Base-by-base conservation (phyloP, 2,329 filamentous ascomycete genomes). In the Blastomyces gilchristii region DNA sequence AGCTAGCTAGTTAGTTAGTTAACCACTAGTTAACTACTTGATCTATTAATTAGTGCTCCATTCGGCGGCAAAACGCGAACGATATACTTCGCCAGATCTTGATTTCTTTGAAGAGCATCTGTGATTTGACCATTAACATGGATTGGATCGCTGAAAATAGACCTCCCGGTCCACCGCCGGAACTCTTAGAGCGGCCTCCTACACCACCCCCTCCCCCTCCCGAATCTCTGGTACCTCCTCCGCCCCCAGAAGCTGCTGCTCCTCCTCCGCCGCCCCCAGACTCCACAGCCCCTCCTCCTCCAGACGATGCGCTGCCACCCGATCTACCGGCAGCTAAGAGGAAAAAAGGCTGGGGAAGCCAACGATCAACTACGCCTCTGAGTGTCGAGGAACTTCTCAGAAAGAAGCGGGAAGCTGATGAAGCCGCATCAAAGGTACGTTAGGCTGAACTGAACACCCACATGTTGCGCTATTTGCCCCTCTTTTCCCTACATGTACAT, bases 331-430 rank as follows among this genome's bases (percentile, higher is more conserved):
- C 73, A 6, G 79, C 81, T 68, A 83, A 84, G 71, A 84, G 85
- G 69, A 70, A 73, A 60, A 82, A 82, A 68, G 83, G 79, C 14
- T 69, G 76, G 71, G 65, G 68, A 54, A 61, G 76, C 64, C 77
- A 77, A 67, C 66, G 73, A 57, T 66, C 72, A 7, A 63, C 69
- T 3, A 72, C 73, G 7, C 89, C 89, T 9, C 79, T 96, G 58
- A 92, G 90, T 72, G 87, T 96, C 63, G 91, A 96, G 75, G 89
- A 96, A 69, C 83, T 96, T 4, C 77, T 96, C 28, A 85, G 86
- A 68, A 88, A 92, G 77, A 95, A 95, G 81, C 90, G 89, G 72
- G 90, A 90, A 65, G 88, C 89, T 37, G 90, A 94, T 76, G 89
- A 88, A 45, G 90, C 88, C 18, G 88, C 90, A 11, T 84, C 90